A percentile compares a stretch with the other conserved stretches of the same genome.
These are phyloP conservation scores for Neopestalotiopsis clavispora DNA, from an alignment of 2,329 filamentous ascomycete genomes.

Conservation along the genomic window DNA sequence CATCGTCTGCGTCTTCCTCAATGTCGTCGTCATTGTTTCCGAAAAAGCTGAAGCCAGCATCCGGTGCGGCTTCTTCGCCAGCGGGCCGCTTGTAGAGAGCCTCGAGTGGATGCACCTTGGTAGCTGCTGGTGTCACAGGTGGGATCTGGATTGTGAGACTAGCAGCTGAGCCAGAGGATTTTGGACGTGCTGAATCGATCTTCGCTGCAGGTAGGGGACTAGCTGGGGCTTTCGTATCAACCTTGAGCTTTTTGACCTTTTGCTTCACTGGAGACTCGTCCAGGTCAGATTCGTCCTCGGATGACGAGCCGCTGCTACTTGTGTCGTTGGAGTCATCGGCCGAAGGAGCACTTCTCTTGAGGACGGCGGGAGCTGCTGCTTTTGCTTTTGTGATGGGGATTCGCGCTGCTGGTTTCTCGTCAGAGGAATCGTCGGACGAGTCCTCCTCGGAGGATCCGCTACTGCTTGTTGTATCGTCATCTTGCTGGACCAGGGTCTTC, in stretches of 20 bases:
- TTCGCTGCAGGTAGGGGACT: constrained; percentile 30
- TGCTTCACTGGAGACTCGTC: not conserved
- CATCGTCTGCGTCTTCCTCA: constrained; percentile 36
- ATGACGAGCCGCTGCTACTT: constrained; percentile 42
- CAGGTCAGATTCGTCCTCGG: constrained; percentile 25
- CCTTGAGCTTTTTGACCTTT: constrained; percentile 24
- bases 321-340: constrained; percentile 28
- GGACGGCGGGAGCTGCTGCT: constrained; percentile 20
- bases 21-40: constrained; percentile 53
- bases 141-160: constrained; percentile 62
- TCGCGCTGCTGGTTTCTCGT: constrained; percentile 27
- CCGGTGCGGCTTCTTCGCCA: constrained; percentile 41
- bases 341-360: not conserved
- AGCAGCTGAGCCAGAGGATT: constrained; percentile 55
- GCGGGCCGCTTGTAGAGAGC: constrained; percentile 83
- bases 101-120: constrained; percentile 81
- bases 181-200: constrained; percentile 44
- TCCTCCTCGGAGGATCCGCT: constrained; percentile 36
- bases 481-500: not conserved
- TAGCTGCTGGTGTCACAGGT: constrained; percentile 46
- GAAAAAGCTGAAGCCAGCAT: constrained; percentile 81
- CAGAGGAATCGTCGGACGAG: constrained; percentile 18
- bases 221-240: constrained; percentile 23
- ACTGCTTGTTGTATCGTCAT: constrained; percentile 42
- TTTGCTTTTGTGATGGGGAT: constrained; percentile 18